Evolutionary conservation across 495 filamentous ascomycete genomes (phyloP).

Genomic region (Aspergillus steynii): DNA sequence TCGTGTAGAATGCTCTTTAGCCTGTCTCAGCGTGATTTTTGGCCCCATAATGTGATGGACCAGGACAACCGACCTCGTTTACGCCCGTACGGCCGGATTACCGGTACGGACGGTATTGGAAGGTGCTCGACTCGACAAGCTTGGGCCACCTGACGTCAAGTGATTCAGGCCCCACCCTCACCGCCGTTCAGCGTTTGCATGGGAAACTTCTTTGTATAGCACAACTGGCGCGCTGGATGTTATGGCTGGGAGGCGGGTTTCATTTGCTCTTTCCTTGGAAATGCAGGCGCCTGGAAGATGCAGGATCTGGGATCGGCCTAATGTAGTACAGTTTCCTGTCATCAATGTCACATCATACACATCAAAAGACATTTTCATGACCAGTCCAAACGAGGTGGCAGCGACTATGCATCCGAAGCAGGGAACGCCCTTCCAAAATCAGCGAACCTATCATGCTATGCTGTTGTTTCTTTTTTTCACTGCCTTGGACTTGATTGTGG

Average conservation of each 20-base stretch:
- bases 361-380: not conserved
- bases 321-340: not conserved
- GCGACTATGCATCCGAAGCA: not conserved
- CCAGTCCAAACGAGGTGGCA: not conserved
- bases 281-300: not conserved
- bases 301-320: not conserved
- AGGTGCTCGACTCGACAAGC: conserved; percentile 2
- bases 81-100: not conserved
- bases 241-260: no score
- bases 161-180: conserved; percentile 1
- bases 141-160: conserved; percentile 16
- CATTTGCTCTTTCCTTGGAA: not conserved
- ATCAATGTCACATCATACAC: not conserved
- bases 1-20: no score
- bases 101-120: not conserved
- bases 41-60: no score
- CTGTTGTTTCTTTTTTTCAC: not conserved
- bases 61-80: not conserved
- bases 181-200: not conserved
- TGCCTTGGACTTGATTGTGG: not conserved
- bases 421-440: not conserved
- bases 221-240: no score
- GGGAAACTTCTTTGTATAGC: no score
- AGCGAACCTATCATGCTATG: not conserved
- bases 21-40: not conserved